phyloP scores from a whole-genome alignment of 1,139 yeast species.

The Zygoascus sp. region DNA sequence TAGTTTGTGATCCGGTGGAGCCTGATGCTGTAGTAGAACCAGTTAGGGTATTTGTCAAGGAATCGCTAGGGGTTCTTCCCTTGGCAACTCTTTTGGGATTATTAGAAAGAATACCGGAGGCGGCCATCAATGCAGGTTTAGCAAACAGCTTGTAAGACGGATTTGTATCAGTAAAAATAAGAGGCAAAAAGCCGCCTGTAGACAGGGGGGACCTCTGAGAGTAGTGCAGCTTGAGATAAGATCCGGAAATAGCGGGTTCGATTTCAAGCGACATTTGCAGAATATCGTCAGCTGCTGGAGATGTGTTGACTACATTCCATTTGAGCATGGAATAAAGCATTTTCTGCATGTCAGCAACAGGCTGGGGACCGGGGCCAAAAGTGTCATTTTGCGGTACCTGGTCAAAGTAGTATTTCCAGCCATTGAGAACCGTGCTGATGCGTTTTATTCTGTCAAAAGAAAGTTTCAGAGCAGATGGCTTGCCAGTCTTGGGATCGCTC shows the following conservation, averaged over 20 bases:
- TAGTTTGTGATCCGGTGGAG: slow-evolving; percentile 4
- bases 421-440: slow-evolving; percentile 65
- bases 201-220: slow-evolving; percentile 46
- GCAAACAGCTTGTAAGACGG: slow-evolving; percentile 55
- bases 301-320: slow-evolving; percentile 27
- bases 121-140: slow-evolving; percentile 42
- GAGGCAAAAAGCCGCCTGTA: slow-evolving; percentile 56
- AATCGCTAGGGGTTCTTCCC: not conserved
- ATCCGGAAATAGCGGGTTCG: slow-evolving; percentile 46
- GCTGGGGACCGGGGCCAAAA: slow-evolving; percentile 28
- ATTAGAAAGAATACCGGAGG: slow-evolving; percentile 14
- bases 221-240: slow-evolving; percentile 40
- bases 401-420: slow-evolving; percentile 70
- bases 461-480: slow-evolving; percentile 44
- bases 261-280: slow-evolving; percentile 42
- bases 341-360: slow-evolving; percentile 33
- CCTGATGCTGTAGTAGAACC: slow-evolving; percentile 7
- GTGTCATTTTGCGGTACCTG: slow-evolving; percentile 40
- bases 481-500: slow-evolving; percentile 17
- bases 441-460: slow-evolving; percentile 65
- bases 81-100: not conserved
- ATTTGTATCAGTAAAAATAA: slow-evolving; percentile 52
- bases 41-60: slow-evolving; percentile 9
- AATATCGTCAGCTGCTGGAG: slow-evolving; percentile 23
- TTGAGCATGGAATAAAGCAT: slow-evolving; percentile 37